phyloP scores from a whole-genome alignment of 371 early-diverging fungal species.

The Mortierella sp. region DNA sequence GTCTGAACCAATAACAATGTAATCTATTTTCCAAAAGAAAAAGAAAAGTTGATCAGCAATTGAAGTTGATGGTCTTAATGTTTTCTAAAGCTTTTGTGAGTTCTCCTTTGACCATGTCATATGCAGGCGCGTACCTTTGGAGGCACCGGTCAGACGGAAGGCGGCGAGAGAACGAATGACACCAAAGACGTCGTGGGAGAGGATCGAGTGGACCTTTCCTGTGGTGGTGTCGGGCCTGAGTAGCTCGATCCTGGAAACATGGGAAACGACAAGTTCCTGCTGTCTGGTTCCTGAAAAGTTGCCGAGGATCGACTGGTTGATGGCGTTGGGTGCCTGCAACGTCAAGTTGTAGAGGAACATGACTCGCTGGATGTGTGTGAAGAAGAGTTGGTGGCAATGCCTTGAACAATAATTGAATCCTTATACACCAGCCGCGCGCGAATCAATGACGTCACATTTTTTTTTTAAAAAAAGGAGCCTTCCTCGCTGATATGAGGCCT shows the following conservation, averaged over 20 bases:
- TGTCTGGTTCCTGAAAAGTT: conserved; percentile 93
- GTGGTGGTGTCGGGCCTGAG: conserved; percentile 83
- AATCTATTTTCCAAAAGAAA: conserved; percentile 68
- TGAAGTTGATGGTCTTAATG: background rate
- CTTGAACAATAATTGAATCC: no score
- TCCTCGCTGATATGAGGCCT: no score
- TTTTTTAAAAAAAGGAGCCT: no score
- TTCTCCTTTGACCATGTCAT: background rate
- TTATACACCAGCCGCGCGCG: no score
- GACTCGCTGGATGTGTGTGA: background rate
- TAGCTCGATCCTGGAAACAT: conserved; percentile 87
- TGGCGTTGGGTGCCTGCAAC: conserved; percentile 85
- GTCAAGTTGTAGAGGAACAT: conserved; percentile 96
- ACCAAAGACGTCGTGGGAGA: conserved; percentile 91
- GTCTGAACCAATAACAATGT: conserved; percentile 92
- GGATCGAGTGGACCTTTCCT: conserved; percentile 83
- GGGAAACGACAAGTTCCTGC: conserved; percentile 93
- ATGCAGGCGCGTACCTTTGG: conserved; percentile 65
- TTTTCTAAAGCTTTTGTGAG: background rate
- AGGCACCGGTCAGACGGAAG: conserved; percentile 83
- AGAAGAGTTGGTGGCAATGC: background rate
- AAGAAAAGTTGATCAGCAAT: conserved; percentile 13
- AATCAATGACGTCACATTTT: background rate
- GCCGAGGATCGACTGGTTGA: conserved; percentile 87
- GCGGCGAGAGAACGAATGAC: conserved; percentile 84